Conservation (phyloP, 805 yeast species). For the Starmerella geochares region DNA sequence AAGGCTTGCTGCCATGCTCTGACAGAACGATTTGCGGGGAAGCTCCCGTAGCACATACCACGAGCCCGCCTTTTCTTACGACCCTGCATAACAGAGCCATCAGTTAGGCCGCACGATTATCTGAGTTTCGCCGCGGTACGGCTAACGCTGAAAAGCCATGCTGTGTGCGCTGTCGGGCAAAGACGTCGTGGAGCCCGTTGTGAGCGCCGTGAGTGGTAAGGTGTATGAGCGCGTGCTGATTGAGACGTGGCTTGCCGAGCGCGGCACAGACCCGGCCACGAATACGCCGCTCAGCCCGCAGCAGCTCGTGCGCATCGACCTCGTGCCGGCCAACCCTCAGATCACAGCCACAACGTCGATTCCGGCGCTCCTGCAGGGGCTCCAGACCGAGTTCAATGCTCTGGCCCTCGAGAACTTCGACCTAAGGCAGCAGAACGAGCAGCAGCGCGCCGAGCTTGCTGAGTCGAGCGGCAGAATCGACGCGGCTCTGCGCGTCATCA, state of each 20-base stretch:
- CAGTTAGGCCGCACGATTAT: too few species aligned
- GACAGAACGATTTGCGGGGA: too few species aligned
- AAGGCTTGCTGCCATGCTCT: too few species aligned
- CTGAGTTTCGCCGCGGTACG: conserved; percentile 5
- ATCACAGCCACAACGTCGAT: conserved; percentile 53
- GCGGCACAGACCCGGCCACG: conserved; percentile 66
- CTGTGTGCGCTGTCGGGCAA: conserved; percentile 51
- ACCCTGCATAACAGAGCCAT: too few species aligned
- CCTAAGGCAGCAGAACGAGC: neutral
- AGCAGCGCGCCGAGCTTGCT: neutral
- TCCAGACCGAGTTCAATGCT: conserved; percentile 88
- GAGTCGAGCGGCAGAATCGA: neutral
- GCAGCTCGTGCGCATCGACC: conserved; percentile 8
- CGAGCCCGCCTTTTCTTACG: too few species aligned
- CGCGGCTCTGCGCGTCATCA: conserved; percentile 5
- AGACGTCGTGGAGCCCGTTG: conserved; percentile 57
- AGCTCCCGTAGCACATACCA: too few species aligned
- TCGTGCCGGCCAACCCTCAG: conserved; percentile 31
- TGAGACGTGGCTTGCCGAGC: conserved; percentile 49
- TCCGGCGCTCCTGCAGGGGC: conserved; percentile 61
- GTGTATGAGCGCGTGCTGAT: conserved; percentile 59
- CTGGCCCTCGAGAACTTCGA: conserved; percentile 50
- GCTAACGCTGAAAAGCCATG: conserved; percentile 1
- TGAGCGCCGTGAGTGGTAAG: conserved; percentile 55
- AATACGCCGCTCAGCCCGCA: conserved; percentile 48